Percentiles rank a stretch among this genome's conserved stretches.
Conservation (phyloP, 163 green algal species). For the Trebouxiophyceae sp. region DNA sequence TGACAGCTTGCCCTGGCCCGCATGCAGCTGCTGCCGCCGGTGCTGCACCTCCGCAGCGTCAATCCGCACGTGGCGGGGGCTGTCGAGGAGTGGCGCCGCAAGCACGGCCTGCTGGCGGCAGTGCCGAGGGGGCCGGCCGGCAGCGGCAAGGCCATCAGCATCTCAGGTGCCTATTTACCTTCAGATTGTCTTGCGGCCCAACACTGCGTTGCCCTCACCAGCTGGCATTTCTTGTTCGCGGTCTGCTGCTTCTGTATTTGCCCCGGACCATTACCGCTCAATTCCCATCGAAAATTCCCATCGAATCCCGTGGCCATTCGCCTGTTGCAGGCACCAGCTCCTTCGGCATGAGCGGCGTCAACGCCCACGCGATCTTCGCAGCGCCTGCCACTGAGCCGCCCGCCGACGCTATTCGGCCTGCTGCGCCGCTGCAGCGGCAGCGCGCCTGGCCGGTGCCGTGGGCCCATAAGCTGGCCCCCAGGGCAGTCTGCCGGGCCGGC, state of each 20-base stretch:
- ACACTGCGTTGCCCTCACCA: too few relatives aligned
- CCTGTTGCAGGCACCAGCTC: slow-evolving; percentile 46
- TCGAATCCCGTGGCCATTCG: too few relatives aligned
- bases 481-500: not conserved
- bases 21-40: slow-evolving; percentile 12
- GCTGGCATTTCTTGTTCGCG: too few relatives aligned
- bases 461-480: not conserved
- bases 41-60: slow-evolving; percentile 54
- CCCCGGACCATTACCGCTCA: too few relatives aligned
- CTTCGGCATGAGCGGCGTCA: slow-evolving; percentile 76
- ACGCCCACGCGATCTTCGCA: slow-evolving; percentile 56
- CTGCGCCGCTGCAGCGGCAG: slow-evolving; percentile 5
- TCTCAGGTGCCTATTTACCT: not conserved
- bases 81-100: slow-evolving; percentile 25
- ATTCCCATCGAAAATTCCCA: too few relatives aligned
- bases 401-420: not conserved
- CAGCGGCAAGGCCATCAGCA: slow-evolving; percentile 4
- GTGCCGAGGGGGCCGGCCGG: slow-evolving; percentile 1
- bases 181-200: too few relatives aligned
- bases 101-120: not conserved
- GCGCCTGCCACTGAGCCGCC: not conserved
- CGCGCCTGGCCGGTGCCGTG: slow-evolving; percentile 6
- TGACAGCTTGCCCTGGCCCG: too few relatives aligned
- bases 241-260: too few relatives aligned
- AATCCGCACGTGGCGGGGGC: slow-evolving; percentile 47